phyloP scores from a whole-genome alignment of 441 rosid species.

The Pelargonium myrrhifolium region DNA sequence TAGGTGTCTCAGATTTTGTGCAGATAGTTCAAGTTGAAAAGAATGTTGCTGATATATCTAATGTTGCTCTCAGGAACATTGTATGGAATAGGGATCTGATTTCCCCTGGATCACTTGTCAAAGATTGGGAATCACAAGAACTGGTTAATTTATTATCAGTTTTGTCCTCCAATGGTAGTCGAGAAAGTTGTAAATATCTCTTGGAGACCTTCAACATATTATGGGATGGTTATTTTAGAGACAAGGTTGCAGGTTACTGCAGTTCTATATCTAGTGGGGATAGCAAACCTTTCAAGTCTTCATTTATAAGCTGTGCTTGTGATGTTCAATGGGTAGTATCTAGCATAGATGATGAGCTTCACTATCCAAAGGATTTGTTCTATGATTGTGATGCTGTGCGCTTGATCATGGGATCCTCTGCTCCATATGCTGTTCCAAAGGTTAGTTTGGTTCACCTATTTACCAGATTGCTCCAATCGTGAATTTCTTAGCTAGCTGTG shows the following conservation, averaged over 20 bases:
- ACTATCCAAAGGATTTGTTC: constrained; percentile 63
- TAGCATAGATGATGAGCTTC: constrained; percentile 61
- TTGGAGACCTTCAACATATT: constrained; percentile 60
- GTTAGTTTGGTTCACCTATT: constrained; percentile 29
- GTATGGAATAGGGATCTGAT: constrained; percentile 27
- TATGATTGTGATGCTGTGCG: constrained; percentile 75
- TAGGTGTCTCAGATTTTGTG: constrained; percentile 80
- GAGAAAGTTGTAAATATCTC: constrained; percentile 55
- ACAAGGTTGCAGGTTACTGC: constrained; percentile 44
- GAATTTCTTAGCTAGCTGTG: neutral
- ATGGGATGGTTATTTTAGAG: constrained; percentile 69
- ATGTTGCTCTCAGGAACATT: constrained; percentile 22
- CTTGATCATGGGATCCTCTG: constrained; percentile 65
- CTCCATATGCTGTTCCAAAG: constrained; percentile 88
- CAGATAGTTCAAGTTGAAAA: constrained; percentile 67
- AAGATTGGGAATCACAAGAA: constrained; percentile 91
- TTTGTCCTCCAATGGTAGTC: constrained; percentile 38
- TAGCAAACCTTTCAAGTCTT: constrained; percentile 48
- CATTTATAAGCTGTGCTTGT: constrained; percentile 57
- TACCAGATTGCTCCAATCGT: neutral
- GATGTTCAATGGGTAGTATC: constrained; percentile 71
- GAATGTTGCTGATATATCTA: constrained; percentile 42
- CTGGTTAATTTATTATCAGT: constrained; percentile 45
- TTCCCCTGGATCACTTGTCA: constrained; percentile 36
- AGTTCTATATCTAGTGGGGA: constrained; percentile 27